phyloP scores from a whole-genome alignment of 129 eudicot species.

The Flaveria ramosissima region DNA sequence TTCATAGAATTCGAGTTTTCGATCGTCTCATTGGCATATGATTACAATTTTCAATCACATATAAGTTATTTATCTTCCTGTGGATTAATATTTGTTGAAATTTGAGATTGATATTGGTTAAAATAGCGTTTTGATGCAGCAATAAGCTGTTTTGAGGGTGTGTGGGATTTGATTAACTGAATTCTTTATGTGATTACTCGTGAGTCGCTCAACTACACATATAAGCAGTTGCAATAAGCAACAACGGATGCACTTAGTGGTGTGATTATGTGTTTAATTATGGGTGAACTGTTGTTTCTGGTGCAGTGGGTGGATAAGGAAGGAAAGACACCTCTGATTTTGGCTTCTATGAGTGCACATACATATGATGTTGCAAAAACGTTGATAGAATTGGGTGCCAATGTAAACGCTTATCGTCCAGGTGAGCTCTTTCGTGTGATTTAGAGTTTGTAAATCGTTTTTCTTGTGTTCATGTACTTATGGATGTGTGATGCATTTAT shows the following conservation, averaged over 20 bases:
- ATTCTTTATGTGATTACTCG: neutral
- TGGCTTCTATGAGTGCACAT: conserved; percentile 69
- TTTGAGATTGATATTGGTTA: neutral
- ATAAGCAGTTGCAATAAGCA: neutral
- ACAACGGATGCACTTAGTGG: neutral
- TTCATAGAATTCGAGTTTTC: neutral
- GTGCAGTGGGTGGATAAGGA: conserved; percentile 81
- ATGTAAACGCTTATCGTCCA: conserved; percentile 79
- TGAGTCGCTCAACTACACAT: neutral
- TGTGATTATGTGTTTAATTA: neutral
- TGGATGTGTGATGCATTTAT: conserved; percentile 4
- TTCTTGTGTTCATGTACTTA: neutral
- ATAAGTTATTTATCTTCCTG: neutral
- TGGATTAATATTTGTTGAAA: neutral
- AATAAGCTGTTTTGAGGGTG: no score
- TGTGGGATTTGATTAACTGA: no score
- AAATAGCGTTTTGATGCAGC: no score
- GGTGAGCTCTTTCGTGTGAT: conserved; percentile 36
- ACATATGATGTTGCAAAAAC: conserved; percentile 68
- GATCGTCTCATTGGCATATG: neutral
- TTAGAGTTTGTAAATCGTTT: neutral
- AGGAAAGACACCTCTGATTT: conserved; percentile 80
- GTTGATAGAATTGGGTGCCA: conserved; percentile 87
- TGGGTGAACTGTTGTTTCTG: conserved; percentile 17
- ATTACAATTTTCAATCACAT: neutral